Evolutionary conservation across 176 grass and related monocot genomes (phyloP).

Genomic region (Avena sativa): DNA sequence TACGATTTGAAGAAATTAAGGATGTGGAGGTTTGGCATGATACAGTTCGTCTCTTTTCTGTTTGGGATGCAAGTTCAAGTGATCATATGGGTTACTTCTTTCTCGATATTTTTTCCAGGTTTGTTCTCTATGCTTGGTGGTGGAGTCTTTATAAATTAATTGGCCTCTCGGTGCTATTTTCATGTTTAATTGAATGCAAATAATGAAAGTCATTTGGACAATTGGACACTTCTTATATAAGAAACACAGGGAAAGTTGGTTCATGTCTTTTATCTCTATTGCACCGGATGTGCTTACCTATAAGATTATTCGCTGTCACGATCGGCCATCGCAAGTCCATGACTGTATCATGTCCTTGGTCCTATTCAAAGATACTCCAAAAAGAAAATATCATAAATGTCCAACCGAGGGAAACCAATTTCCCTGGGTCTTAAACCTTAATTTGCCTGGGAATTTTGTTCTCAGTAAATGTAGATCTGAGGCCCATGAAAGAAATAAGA

Average conservation of each 20-base stretch:
- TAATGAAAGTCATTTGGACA: background rate
- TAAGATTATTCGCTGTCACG: too few relatives aligned
- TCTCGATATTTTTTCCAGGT: constrained; percentile 90
- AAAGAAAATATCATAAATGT: constrained; percentile 5
- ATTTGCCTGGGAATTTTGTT: background rate
- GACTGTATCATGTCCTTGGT: too few relatives aligned
- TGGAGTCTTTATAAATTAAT: constrained; percentile 31
- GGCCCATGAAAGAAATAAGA: constrained; percentile 31
- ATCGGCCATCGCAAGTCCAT: too few relatives aligned
- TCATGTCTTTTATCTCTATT: constrained; percentile 27
- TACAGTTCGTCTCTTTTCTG: constrained; percentile 79
- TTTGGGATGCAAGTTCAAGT: constrained; percentile 76
- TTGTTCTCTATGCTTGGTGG: constrained; percentile 40
- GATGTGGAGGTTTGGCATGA: constrained; percentile 91
- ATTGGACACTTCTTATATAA: constrained; percentile 4
- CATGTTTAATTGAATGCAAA: constrained; percentile 10
- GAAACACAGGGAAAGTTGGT: constrained; percentile 24
- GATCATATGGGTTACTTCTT: constrained; percentile 95
- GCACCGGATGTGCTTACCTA: background rate
- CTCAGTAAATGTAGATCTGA: background rate
- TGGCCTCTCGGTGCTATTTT: constrained; percentile 15
- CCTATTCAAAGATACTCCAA: too few relatives aligned
- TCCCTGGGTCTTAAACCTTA: background rate
- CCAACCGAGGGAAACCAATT: constrained; percentile 10
- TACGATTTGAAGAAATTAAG: constrained; percentile 85